Conservation (phyloP, 2,329 filamentous ascomycete genomes). For the Talaromyces funiculosus region DNA sequence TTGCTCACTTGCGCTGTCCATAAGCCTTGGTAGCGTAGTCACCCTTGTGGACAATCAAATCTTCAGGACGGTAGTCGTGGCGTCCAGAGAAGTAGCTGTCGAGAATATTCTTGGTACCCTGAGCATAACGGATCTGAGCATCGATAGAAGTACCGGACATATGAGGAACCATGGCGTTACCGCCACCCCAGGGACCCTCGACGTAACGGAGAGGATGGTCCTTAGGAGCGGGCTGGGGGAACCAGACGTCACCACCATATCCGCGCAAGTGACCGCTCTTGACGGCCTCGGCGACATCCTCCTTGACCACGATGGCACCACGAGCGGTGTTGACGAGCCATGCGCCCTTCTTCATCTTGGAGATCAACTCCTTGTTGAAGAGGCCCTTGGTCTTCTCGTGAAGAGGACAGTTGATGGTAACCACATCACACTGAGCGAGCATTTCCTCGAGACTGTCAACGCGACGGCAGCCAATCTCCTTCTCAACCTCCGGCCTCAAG, state of each 20-base stretch:
- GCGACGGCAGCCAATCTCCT: slow-evolving; percentile 90
- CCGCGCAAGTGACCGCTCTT: slow-evolving; percentile 69
- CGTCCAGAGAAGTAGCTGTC: slow-evolving; percentile 84
- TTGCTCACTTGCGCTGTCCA: slow-evolving; percentile 56
- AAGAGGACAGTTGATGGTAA: slow-evolving; percentile 99
- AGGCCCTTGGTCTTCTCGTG: slow-evolving; percentile 96
- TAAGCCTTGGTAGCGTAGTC: slow-evolving; percentile 96
- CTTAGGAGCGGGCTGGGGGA: slow-evolving; percentile 90
- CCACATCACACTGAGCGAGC: slow-evolving; percentile 87
- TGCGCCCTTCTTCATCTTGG: slow-evolving; percentile 97
- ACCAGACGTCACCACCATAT: slow-evolving; percentile 62
- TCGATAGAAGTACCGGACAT: slow-evolving; percentile 99
- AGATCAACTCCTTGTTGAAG: slow-evolving; percentile 97
- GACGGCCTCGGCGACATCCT: slow-evolving; percentile 91
- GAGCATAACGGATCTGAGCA: slow-evolving; percentile 86
- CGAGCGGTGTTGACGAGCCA: slow-evolving; percentile 99
- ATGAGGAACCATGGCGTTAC: slow-evolving; percentile 98
- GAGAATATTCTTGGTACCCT: slow-evolving; percentile 83
- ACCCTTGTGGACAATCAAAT: slow-evolving; percentile 83
- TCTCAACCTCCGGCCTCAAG: slow-evolving; percentile 74
- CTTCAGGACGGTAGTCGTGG: slow-evolving; percentile 81
- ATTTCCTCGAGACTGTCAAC: slow-evolving; percentile 89
- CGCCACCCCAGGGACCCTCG: slow-evolving; percentile 91
- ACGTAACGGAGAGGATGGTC: slow-evolving; percentile 90
- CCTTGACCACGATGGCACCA: slow-evolving; percentile 98